Evolutionary conservation across 805 yeast genomes (phyloP), one percentile per base, ranked within the genome.

Genomic region (Candida nitratophila): DNA sequence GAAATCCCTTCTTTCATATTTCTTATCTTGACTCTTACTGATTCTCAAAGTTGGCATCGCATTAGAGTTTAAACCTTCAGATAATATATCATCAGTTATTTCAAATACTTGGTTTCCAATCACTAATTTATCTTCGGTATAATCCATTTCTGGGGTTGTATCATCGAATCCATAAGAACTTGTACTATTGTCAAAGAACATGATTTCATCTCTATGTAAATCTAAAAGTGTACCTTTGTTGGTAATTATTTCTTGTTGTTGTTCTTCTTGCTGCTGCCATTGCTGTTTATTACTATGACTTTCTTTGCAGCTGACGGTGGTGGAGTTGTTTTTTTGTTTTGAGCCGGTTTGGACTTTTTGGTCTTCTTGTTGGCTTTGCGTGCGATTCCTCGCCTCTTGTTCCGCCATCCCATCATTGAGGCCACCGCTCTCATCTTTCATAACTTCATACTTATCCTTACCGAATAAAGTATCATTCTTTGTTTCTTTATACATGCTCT

Each of bases 381-480:
- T 34, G 32, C 39, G 43, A 34, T 41, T 41, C 33, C 38, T 34
- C 39, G 39, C 33, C 24, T 31, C 27, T 31, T 40, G 26, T 29
- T 54, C 60, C 12, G 47, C 51, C 14, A 47, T 46, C 8, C 58
- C 60, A 35, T 56, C 62, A 35, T 51, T 47, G 12, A 51, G 19
- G 3, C 56, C 58, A 10, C 58, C 58, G 32, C 56, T 54, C 39
- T 56, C 55, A 32, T 45, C 52, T 15, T 29, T 37, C 46, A 50
- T 45, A 5, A 21, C 19, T 10, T 27, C 24, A 38, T n/a, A 26
- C 9, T 26, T 10, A 3, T 10, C 10, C 3, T 29, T 6, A 3
- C 32, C 40, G 16, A 37, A 37, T 4, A 21, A 7, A 6, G 20
- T 8, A 8, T 26, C 40, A 41, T 40, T 27, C 12, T 50, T 48